These are phyloP conservation scores for Oligophagozyma castellii DNA, from an alignment of 1,139 yeast species.

Conservation along the genomic window DNA sequence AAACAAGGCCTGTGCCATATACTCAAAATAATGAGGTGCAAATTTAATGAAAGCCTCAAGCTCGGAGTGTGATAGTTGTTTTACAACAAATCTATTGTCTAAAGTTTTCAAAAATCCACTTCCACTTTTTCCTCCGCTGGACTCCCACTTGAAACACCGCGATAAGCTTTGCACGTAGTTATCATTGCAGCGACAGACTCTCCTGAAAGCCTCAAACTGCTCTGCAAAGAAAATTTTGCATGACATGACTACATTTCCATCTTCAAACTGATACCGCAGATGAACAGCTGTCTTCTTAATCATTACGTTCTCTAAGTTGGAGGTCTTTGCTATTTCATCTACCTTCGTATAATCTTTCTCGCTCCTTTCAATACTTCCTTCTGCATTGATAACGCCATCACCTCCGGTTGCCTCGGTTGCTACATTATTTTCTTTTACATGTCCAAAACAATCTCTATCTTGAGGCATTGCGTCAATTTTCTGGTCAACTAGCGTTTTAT, in stretches of 20 bases:
- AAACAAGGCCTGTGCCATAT: constrained; percentile 88
- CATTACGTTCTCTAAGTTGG: constrained; percentile 49
- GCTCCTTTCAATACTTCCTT: constrained; percentile 6
- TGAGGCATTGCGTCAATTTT: neutral
- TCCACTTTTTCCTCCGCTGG: constrained; percentile 94
- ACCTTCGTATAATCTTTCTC: neutral
- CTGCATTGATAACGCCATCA: constrained; percentile 1
- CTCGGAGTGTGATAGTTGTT: constrained; percentile 79
- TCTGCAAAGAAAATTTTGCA: constrained; percentile 93
- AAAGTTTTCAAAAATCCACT: constrained; percentile 84
- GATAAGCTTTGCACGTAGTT: constrained; percentile 80
- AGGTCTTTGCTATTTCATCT: neutral
- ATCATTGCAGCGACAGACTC: constrained; percentile 66
- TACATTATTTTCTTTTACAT: neutral
- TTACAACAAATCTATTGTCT: constrained; percentile 80
- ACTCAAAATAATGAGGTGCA: constrained; percentile 94
- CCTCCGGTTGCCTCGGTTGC: neutral
- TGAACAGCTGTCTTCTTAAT: constrained; percentile 78
- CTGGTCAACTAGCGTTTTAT: neutral
- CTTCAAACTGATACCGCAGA: constrained; percentile 80
- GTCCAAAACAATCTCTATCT: neutral
- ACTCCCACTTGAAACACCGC: constrained; percentile 90
- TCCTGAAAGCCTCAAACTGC: constrained; percentile 88
- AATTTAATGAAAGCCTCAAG: constrained; percentile 87
- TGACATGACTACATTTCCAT: constrained; percentile 68